Percentiles rank a stretch among this genome's conserved stretches.
Conservation (phyloP, 73 alveolate species). For the Stentor coeruleus region DNA sequence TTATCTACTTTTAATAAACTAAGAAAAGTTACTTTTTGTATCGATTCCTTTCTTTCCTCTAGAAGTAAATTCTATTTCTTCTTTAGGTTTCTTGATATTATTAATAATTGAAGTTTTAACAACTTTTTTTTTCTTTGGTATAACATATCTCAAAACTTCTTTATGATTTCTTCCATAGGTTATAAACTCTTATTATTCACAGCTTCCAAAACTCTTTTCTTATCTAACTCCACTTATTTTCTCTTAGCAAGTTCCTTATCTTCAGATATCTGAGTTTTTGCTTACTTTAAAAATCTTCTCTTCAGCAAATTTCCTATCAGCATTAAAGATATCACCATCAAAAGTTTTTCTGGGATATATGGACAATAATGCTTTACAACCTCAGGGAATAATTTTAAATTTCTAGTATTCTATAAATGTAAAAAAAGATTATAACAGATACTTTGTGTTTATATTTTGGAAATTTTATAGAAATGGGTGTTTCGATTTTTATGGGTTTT, state of each 20-base stretch:
- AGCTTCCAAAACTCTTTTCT: constrained; percentile 41
- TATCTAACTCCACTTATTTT: constrained; percentile 28
- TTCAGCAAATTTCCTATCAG: constrained; percentile 94
- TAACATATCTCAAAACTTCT: background rate
- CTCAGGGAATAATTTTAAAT: constrained; percentile 67
- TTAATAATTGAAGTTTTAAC: background rate
- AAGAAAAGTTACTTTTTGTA: too few relatives aligned
- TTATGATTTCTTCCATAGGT: background rate
- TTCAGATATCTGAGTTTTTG: constrained; percentile 42
- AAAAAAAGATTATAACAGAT: too few relatives aligned
- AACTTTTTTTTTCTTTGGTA: background rate
- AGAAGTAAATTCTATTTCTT: background rate
- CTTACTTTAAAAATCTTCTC: constrained; percentile 74
- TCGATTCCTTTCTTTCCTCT: background rate
- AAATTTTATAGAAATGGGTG: too few relatives aligned
- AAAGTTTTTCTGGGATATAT: constrained; percentile 69
- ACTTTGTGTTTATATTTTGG: too few relatives aligned
- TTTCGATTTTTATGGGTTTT: too few relatives aligned
- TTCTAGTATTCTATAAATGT: too few relatives aligned
- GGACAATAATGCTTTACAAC: constrained; percentile 59
- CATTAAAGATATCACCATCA: constrained; percentile 87
- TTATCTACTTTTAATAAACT: too few relatives aligned
- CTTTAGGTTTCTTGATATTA: background rate
- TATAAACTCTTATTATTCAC: background rate
- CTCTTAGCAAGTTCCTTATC: constrained; percentile 49